Percentiles rank a stretch among this genome's conserved stretches.
Conservation (phyloP, 805 yeast genomes). For the Sugiyamaella lignohabitans region DNA sequence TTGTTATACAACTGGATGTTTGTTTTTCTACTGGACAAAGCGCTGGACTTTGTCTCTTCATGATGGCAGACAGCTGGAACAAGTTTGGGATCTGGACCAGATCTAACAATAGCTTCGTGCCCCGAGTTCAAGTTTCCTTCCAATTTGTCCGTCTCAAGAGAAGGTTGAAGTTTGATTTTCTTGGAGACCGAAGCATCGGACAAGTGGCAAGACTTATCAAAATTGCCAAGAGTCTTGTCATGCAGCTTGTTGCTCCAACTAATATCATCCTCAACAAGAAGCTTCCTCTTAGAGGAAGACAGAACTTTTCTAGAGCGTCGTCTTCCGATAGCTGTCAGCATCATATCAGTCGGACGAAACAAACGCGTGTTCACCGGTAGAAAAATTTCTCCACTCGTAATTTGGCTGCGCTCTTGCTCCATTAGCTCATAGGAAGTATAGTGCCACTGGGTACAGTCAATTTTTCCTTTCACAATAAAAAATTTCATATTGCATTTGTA, state of each 20-base stretch:
- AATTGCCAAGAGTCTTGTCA: too few species aligned
- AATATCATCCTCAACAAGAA: too few species aligned
- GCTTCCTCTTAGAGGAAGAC: neutral
- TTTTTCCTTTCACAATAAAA: conserved; percentile 44
- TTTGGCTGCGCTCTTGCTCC: conserved; percentile 12
- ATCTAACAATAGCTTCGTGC: too few species aligned
- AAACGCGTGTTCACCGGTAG: neutral
- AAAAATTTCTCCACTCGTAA: conserved; percentile 5
- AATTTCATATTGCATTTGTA: conserved; percentile 59
- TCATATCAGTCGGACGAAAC: neutral
- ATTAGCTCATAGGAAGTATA: conserved; percentile 11
- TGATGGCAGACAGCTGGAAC: neutral
- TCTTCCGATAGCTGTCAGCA: neutral
- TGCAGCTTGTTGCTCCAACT: too few species aligned
- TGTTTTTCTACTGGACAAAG: neutral
- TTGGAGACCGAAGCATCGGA: too few species aligned
- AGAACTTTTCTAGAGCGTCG: neutral
- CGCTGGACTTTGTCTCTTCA: neutral
- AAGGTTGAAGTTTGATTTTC: too few species aligned
- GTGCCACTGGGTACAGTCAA: conserved; percentile 8
- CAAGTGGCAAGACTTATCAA: too few species aligned
- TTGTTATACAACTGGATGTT: neutral
- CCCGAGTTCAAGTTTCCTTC: too few species aligned
- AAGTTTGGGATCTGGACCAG: too few species aligned
- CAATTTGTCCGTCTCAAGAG: too few species aligned